Base-by-base conservation (phyloP, 306 rosid species). In the Abrus precatorius region DNA sequence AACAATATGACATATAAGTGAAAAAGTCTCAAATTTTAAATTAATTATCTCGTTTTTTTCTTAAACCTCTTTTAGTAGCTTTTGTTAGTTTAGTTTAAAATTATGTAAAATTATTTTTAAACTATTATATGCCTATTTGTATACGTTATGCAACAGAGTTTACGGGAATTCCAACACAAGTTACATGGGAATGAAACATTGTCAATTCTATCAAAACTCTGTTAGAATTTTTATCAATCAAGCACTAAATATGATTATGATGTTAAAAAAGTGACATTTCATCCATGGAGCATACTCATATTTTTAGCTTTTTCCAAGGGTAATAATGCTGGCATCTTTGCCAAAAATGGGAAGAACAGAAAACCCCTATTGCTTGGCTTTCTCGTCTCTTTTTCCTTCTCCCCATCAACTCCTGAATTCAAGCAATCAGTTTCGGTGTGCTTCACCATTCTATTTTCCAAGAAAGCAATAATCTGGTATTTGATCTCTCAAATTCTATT, bases 361-460 rank as follows among this genome's bases (percentile, higher is more conserved):
- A 72, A 72, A 73, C 50, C 62, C 20, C 27, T 52, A 43, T 28
- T 80, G 79, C 60, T 83, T 6, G 78, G 33, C 61, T 6, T 49
- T 12, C 48, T 49, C 40, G 6, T 79, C 81, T 88, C 69, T 78
- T 63, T 84, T 7, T 44, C 14, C n/a, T 70, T 63, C 41, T 50
- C 65, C 86, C 83, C 68, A 74, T 45, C 80, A 73, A 80, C 72
- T 76, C 92, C 97, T 87, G 78, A 74, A 84, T 81, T 80, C 85
- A 86, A 81, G 95, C 95, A 77, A 64, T 76, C 72, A 48, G 61
- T 84, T 89, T 87, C 83, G 86, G 78, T 38, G 33, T 64, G 63
- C n/a, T 47, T 74, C 47, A 8, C 1, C 8, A 2, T 36, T 20
- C 8, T 45, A 75, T 20, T 20, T 20, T 20, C 20, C 14, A 69